Evolutionary conservation across 305 asterid species (phyloP), one percentile per base, ranked within the genome.

Genomic region (Salvia sclarea): DNA sequence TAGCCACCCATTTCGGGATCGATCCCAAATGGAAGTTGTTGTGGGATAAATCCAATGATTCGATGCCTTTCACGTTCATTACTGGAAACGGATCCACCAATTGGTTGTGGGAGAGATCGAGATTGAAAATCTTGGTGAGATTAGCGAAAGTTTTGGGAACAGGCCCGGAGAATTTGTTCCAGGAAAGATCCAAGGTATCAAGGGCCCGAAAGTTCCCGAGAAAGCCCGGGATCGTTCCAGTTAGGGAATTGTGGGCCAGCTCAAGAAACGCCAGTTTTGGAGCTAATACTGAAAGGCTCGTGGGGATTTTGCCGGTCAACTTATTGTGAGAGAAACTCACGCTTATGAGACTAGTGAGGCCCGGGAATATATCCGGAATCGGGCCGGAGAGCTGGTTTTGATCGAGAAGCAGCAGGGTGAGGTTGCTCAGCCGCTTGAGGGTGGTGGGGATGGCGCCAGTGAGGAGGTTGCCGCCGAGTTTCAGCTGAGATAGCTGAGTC

Each of bases 51-150:
- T 90, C 98, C 64, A 92, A 21, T 0, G 98, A 88, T 63, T 90
- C 95, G 14, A 86, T 90, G 5, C 95, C 97, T 58, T 71, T 85
- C 12, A 90, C 97, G 5, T 65, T 30, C 89, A 92, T 31, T 3
- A 12, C 38, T 0, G 96, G 95, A 56, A 92, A 90, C 4, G 98
- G 98, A 58, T 90, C 98, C 1, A 79, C 84, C 1, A 90, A 69
- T 20, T 61, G 68, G 64, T 92, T 92, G 12, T 71, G 93, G 2
- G 97, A 88, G 4, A 92, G 83, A 37, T 92, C 86, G 3, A 92
- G 92, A 68, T 90, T 90, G 69, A 86, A 88, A 48, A 92, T 90
- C 66, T 90, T 90, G 10, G 97, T 90, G n/a, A 92, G 85, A 75
- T 92, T 92, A 0, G 79, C 83, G 21, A 92, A 92, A 3, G 68